A percentile compares a stretch with the other conserved stretches of the same genome.
phyloP scores from a whole-genome alignment of 257 asterid genomes.

The Echites panduratus region DNA sequence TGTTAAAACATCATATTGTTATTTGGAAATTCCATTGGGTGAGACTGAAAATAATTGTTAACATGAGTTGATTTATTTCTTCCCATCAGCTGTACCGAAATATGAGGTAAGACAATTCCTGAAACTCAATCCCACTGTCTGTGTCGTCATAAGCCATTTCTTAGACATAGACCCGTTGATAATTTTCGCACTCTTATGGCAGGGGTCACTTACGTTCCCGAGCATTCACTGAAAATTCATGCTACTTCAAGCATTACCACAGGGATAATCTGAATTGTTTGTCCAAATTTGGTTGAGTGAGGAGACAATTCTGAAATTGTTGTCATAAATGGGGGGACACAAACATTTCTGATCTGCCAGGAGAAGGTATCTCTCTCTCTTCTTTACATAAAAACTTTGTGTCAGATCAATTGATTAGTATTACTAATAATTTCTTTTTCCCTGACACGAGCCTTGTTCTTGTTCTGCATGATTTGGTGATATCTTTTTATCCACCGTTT shows the following conservation, averaged over 20 bases:
- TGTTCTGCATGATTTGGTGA: neutral
- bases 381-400: neutral
- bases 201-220: conserved; percentile 81
- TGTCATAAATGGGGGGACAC: no score
- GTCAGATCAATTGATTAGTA: neutral
- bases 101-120: neutral
- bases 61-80: neutral
- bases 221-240: conserved; percentile 82
- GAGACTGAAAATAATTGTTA: neutral
- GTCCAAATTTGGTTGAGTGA: neutral
- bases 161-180: neutral
- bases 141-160: neutral
- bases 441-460: neutral
- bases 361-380: conserved; percentile 5
- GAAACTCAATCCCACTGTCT: conserved; percentile 3
- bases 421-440: neutral
- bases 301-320: conserved; percentile 5
- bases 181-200: conserved; percentile 15
- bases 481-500: neutral
- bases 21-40: neutral
- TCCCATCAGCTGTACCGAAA: neutral
- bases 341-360: neutral
- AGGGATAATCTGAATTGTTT: conserved; percentile 43
- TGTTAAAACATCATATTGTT: neutral
- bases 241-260: conserved; percentile 88